Evolutionary conservation across 805 yeast species (phyloP).

Genomic region (Cyberlindnera samutprakarnensis): DNA sequence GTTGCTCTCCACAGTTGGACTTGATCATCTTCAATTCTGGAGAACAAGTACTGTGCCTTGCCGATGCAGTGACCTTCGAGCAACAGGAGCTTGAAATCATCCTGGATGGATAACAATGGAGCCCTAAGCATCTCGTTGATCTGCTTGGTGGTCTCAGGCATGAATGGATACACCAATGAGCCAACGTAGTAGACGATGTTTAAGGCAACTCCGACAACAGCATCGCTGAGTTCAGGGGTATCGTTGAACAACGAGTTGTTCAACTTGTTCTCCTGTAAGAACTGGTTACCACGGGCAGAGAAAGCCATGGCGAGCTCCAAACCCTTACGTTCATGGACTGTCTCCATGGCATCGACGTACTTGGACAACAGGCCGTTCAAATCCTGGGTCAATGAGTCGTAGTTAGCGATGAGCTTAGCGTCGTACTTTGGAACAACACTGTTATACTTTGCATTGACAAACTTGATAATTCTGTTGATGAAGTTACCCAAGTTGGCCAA

Average conservation of each 20-base stretch:
- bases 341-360: conserved; percentile 71
- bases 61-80: conserved; percentile 81
- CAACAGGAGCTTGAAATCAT: conserved; percentile 61
- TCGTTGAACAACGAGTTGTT: conserved; percentile 80
- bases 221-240: conserved; percentile 75
- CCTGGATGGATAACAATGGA: conserved; percentile 72
- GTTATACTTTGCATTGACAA: conserved; percentile 82
- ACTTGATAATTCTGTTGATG: conserved; percentile 89
- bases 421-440: conserved; percentile 77
- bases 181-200: conserved; percentile 84
- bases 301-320: conserved; percentile 86
- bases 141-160: conserved; percentile 73
- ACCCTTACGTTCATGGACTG: conserved; percentile 78
- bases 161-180: conserved; percentile 76
- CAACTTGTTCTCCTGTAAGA: conserved; percentile 91
- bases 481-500: conserved; percentile 95
- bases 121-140: conserved; percentile 78
- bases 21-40: conserved; percentile 85
- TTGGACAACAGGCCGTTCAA: conserved; percentile 51
- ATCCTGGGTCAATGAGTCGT: conserved; percentile 41
- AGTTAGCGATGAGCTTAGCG: conserved; percentile 39
- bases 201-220: conserved; percentile 86
- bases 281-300: conserved; percentile 88
- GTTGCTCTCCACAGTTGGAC: conserved; percentile 78
- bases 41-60: conserved; percentile 85